Evolutionary conservation across 2,329 filamentous ascomycete species (phyloP).

Genomic region (Ceratocystis variospora): DNA sequence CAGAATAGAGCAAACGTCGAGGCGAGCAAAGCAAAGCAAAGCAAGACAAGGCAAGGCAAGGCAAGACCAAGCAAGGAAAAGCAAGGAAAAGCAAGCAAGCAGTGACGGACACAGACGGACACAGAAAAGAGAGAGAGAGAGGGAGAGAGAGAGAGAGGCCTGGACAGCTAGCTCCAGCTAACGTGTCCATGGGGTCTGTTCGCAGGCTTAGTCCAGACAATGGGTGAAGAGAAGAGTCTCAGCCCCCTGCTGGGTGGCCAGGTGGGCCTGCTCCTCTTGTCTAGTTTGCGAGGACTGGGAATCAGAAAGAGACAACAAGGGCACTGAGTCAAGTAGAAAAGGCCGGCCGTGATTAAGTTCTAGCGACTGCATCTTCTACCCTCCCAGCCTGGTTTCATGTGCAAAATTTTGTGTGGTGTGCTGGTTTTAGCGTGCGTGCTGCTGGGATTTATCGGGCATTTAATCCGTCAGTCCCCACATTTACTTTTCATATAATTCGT

Average conservation of each 20-base stretch:
- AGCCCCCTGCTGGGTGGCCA: background rate
- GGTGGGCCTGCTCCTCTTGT: background rate
- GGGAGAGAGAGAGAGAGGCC: background rate
- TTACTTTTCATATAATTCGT: background rate
- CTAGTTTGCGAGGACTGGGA: background rate
- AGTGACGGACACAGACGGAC: background rate
- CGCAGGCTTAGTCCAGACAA: conserved; percentile 15
- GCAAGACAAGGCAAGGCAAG: too few species aligned
- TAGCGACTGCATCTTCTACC: background rate
- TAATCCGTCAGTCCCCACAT: background rate
- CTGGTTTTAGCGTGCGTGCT: background rate
- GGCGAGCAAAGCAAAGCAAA: too few species aligned
- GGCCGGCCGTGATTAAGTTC: background rate
- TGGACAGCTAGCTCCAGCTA: background rate
- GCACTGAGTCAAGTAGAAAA: background rate
- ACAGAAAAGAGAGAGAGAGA: background rate
- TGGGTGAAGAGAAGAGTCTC: conserved; percentile 13
- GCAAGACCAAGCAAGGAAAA: background rate
- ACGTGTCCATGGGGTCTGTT: background rate
- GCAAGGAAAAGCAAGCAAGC: background rate
- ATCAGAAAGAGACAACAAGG: background rate
- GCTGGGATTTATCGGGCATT: background rate
- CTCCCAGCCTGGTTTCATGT: background rate
- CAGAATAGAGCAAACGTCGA: too few species aligned
- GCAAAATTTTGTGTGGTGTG: background rate